Base-by-base conservation (phyloP, 306 rosid species). In the Cucurbita maxima region DNA sequence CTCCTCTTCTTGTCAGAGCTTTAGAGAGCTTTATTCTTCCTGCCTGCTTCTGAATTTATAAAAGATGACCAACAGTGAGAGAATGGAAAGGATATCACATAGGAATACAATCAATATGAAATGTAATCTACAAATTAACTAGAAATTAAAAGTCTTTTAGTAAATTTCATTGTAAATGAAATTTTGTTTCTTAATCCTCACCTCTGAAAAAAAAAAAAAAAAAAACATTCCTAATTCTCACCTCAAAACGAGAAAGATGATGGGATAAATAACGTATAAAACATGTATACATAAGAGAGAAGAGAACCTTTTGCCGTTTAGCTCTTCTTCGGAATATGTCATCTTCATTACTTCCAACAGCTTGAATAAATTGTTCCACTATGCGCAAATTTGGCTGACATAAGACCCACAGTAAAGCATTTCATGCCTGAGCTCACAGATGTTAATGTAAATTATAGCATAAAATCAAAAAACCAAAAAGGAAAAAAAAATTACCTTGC, bases 281-380 rank as follows among this genome's bases (percentile, higher is more conserved):
- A 56, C 76, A 40, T 2, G 22, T 10, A 68, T 44, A 66, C 19
- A 37, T 34, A 20, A 71, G 18, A 37, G 54, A 66, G n/a, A 14
- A 75, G 67, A 75, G 78, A 55, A 95, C 99, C 99, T 88, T 96
- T 78, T 95, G 90, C 79, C 89, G 47, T 52, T 91, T 85, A 56
- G 89, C 91, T 81, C 99, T 88, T 86, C 91, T 95, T 81, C 88
- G 96, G 79, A 95, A 95, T 74, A 95, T 95, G 54, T 75, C 88
- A 79, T 91, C 99, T 77, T 95, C 99, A 51, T 81, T 89, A 58
- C 91, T 78, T 76, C 99, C 99, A 61, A 95, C 88, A 58, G 99
- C 96, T 83, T 91, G 97, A 83, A 95, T 95, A 79, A 91, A 95
- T 74, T 83, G 91, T 75, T 91, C 96, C 75, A 95, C 99, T 75